phyloP scores from a whole-genome alignment of 2,329 filamentous ascomycete species.

The Myrmaecium sp. region DNA sequence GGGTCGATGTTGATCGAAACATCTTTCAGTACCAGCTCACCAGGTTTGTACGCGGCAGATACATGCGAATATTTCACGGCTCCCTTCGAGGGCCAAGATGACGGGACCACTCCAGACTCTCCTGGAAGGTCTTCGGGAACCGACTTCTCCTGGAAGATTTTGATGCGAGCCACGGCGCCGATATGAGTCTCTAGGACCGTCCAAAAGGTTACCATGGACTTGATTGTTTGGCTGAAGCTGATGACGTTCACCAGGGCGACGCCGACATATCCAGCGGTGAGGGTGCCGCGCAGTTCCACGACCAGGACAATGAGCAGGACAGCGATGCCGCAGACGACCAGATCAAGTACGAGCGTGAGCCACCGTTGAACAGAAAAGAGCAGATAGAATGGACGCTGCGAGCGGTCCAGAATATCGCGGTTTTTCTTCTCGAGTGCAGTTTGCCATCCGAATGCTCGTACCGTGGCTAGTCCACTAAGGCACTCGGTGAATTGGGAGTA shows the following conservation, averaged over 20 bases:
- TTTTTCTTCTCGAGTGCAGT: conserved; percentile 20
- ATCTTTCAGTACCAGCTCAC: conserved; percentile 25
- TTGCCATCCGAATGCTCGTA: conserved; percentile 36
- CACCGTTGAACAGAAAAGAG: conserved; percentile 29
- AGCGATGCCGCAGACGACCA: conserved; percentile 23
- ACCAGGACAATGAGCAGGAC: conserved; percentile 20
- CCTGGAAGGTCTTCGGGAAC: conserved; percentile 35
- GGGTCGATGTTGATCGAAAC: conserved; percentile 29
- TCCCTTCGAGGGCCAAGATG: conserved; percentile 27
- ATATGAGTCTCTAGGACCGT: conserved; percentile 41
- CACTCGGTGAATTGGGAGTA: conserved; percentile 37
- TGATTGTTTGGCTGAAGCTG: conserved; percentile 34
- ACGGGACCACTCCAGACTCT: conserved; percentile 23
- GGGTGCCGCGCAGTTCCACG: conserved; percentile 17
- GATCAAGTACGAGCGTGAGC: conserved; percentile 23
- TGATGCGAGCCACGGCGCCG: conserved; percentile 38
- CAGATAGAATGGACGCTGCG: conserved; percentile 29
- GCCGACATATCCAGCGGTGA: conserved; percentile 33
- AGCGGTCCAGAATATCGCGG: conserved; percentile 20
- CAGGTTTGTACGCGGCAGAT: conserved; percentile 23
- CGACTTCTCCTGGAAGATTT: conserved; percentile 31
- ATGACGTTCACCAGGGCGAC: conserved; percentile 38
- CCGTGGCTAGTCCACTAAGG: conserved; percentile 29
- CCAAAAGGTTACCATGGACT: conserved; percentile 35
- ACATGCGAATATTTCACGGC: conserved; percentile 27